phyloP scores from a whole-genome alignment of 2,329 filamentous ascomycete species.

The Helicocarpus griseus region DNA sequence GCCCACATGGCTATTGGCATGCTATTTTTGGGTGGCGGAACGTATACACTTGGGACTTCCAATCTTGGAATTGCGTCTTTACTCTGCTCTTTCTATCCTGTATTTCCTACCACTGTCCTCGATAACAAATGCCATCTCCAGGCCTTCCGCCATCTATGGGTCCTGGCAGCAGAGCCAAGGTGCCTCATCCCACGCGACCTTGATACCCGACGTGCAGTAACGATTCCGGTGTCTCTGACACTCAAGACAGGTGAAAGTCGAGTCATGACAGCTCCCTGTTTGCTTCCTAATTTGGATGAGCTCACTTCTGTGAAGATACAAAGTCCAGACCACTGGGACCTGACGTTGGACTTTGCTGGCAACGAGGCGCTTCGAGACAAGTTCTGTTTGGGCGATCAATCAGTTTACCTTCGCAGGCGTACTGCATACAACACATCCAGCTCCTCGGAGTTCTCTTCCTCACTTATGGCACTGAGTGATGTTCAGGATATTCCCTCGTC shows the following conservation, averaged over 20 bases:
- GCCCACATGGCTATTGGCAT: constrained; percentile 85
- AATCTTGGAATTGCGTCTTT: constrained; percentile 78
- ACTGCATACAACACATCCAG: constrained; percentile 53
- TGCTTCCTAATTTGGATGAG: constrained; percentile 39
- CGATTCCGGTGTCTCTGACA: constrained; percentile 59
- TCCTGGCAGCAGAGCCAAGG: constrained; percentile 78
- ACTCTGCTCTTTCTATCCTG: constrained; percentile 84
- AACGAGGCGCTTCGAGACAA: constrained; percentile 53
- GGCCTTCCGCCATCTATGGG: constrained; percentile 96
- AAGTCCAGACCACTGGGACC: constrained; percentile 64
- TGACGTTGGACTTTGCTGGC: constrained; percentile 62
- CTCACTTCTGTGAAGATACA: constrained; percentile 29
- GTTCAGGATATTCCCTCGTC: constrained; percentile 36
- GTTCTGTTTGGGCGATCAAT: constrained; percentile 58
- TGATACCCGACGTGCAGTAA: constrained; percentile 69
- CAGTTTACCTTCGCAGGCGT: constrained; percentile 62
- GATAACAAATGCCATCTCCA: constrained; percentile 94
- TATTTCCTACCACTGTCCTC: constrained; percentile 80
- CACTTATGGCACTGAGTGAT: constrained; percentile 63
- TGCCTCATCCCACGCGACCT: constrained; percentile 84
- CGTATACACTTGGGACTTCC: constrained; percentile 80
- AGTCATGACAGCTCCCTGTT: constrained; percentile 43
- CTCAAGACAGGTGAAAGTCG: constrained; percentile 37
- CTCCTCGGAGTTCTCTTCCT: constrained; percentile 59
- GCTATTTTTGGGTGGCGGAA: constrained; percentile 86